phyloP scores from a whole-genome alignment of 495 filamentous ascomycete species.

The Penicillium atrosanguineum region DNA sequence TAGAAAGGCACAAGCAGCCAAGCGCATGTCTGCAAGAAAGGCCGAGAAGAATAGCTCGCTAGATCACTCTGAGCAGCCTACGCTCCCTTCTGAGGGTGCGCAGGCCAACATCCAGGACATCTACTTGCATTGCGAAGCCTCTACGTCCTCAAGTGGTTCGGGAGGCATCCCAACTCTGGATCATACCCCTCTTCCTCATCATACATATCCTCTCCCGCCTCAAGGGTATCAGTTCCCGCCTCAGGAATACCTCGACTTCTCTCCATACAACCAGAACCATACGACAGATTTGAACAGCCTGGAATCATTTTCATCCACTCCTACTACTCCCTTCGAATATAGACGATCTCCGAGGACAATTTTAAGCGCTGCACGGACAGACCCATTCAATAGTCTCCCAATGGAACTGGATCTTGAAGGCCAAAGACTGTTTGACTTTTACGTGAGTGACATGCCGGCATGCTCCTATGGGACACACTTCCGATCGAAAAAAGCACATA shows the following conservation, averaged over 20 bases:
- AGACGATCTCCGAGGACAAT: constrained; percentile 31
- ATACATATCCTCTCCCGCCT: constrained; percentile 1
- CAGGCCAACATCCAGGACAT: constrained; percentile 4
- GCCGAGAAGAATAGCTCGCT: background rate
- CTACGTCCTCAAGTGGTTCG: background rate
- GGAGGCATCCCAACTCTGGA: background rate
- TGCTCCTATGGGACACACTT: constrained; percentile 38
- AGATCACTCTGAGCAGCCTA: too few species aligned
- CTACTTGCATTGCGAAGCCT: background rate
- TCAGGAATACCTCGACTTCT: background rate
- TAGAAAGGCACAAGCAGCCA: constrained; percentile 14
- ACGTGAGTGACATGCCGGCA: constrained; percentile 39
- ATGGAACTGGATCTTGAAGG: constrained; percentile 29
- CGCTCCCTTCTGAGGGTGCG: background rate
- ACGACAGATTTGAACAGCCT: constrained; percentile 11
- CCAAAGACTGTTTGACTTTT: constrained; percentile 38
- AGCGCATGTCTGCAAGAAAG: constrained; percentile 8
- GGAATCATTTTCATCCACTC: constrained; percentile 14
- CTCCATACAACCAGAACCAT: constrained; percentile 11
- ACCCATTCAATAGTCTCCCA: constrained; percentile 38
- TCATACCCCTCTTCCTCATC: constrained; percentile 1
- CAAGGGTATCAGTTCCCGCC: background rate
- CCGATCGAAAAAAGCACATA: constrained; percentile 33
- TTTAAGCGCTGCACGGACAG: constrained; percentile 36
- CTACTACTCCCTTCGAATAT: constrained; percentile 17